Evolutionary conservation across 345 rosid species (phyloP), one percentile per base, ranked within the genome.

Genomic region (Toxicodendron radicans): DNA sequence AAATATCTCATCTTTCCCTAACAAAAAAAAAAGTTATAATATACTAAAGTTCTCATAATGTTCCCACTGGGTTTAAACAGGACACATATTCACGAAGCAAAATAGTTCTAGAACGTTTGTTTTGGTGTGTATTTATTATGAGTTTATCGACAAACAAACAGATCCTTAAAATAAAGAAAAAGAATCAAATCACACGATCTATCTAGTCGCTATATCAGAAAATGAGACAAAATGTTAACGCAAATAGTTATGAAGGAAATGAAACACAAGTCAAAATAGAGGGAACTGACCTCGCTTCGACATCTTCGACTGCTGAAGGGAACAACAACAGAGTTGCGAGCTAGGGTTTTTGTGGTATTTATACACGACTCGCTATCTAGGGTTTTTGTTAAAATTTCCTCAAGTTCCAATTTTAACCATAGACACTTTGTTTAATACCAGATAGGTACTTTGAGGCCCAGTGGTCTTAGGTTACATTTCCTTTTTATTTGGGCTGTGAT

Each of bases 211-310:
- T 7, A 38, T 38, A 5, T 5, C 6, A 38, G 9, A 7, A 38
- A 38, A 38, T 5, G 43, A 7, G 43, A 38, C 8, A 1, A 7
- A 38, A 38, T 38, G 43, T 64, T 58, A 9, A 54, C 1, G 17
- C 21, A n/a, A n/a, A 49, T 48, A 61, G 21, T 4, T 12, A 24
- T 20, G 4, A 57, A 48, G 0, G 46, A 2, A 64, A 27, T 6
- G 0, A 54, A 0, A 27, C 21, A 0, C 0, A 48, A 2, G 0
- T 10, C 7, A 0, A 7, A 17, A 17, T 4, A 46, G 16, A 53
- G 14, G 2, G 12, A 27, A 10, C 73, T 56, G 17, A 90, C 97
- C 95, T 90, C 98, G 91, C 88, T 93, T 93, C 90, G 97, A 93
- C 98, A 93, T 91, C 57, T 83, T 87, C 21, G 87, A 43, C 87